Evolutionary conservation across 371 early-diverging fungal species (phyloP).

Genomic region (Mortierella sp.): DNA sequence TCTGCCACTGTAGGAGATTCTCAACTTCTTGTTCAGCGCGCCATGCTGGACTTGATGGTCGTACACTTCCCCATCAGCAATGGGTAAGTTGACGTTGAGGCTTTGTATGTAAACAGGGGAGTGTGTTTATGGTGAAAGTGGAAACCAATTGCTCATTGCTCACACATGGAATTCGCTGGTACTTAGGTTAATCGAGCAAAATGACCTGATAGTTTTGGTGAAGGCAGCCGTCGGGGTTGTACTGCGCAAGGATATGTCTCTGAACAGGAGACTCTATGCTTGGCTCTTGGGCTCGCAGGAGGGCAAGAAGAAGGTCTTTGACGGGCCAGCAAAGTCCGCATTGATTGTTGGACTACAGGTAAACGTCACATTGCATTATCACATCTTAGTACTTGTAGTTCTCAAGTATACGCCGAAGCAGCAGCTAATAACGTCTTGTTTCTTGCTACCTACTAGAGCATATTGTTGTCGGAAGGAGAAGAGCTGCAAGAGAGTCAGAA

Average conservation of each 20-base stretch:
- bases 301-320: conserved; percentile 63
- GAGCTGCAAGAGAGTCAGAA: conserved; percentile 71
- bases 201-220: conserved; percentile 77
- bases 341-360: conserved; percentile 60
- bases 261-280: conserved; percentile 91
- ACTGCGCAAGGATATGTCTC: conserved; percentile 93
- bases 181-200: conserved; percentile 70
- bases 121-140: background rate
- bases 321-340: conserved; percentile 57
- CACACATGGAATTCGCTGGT: background rate
- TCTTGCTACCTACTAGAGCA: conserved; percentile 37
- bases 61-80: conserved; percentile 80
- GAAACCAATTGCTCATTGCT: conserved; percentile 7
- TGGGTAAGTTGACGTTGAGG: conserved; percentile 58
- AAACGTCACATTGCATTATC: background rate
- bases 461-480: conserved; percentile 64
- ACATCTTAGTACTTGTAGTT: background rate
- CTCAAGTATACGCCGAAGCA: background rate
- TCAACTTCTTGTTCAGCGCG: conserved; percentile 86
- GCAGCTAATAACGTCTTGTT: background rate
- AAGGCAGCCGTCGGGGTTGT: conserved; percentile 84
- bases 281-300: conserved; percentile 81
- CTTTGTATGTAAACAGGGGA: background rate
- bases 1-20: conserved; percentile 80
- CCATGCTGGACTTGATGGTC: conserved; percentile 87